Percentiles rank a stretch among this genome's conserved stretches.
phyloP scores from a whole-genome alignment of 805 yeast genomes.

The Candida taoyuanica region DNA sequence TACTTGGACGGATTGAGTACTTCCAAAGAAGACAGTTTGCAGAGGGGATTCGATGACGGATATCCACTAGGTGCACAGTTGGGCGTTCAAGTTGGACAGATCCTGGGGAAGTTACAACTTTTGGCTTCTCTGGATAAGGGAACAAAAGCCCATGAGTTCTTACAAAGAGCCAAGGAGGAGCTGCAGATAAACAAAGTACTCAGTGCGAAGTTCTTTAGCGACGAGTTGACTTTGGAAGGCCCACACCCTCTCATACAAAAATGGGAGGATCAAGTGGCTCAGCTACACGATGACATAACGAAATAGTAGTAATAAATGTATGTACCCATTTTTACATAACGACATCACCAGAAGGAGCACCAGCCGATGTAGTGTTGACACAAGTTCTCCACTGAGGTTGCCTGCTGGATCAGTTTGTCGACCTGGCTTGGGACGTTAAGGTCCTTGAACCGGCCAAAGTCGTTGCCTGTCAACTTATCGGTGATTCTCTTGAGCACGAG shows the following conservation, averaged over 20 bases:
- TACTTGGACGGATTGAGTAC: conserved; percentile 73
- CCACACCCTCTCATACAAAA: conserved; percentile 34
- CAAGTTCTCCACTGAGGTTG: conserved; percentile 90
- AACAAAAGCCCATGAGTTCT: conserved; percentile 20
- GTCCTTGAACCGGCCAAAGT: conserved; percentile 66
- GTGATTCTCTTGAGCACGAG: conserved; percentile 85
- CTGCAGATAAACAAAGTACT: conserved; percentile 57
- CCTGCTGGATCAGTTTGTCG: conserved; percentile 89
- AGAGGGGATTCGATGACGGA: conserved; percentile 76
- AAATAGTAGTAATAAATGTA: no score
- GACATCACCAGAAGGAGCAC: conserved; percentile 91
- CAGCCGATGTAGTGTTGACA: conserved; percentile 98
- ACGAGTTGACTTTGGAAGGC: conserved; percentile 32
- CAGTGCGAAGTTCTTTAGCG: conserved; percentile 44
- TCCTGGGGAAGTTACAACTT: conserved; percentile 50
- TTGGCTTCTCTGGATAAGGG: conserved; percentile 21
- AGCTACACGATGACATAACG: conserved; percentile 4
- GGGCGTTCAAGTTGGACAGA: conserved; percentile 61
- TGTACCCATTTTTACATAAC: neutral
- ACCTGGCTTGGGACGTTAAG: conserved; percentile 86
- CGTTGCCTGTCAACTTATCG: conserved; percentile 91
- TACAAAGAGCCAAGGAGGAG: conserved; percentile 43
- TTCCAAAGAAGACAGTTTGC: conserved; percentile 66
- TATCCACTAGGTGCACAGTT: conserved; percentile 70
- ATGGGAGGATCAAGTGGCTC: conserved; percentile 36